phyloP scores from a whole-genome alignment of 2,329 filamentous ascomycete genomes.

The Lecanicillium sp. region DNA sequence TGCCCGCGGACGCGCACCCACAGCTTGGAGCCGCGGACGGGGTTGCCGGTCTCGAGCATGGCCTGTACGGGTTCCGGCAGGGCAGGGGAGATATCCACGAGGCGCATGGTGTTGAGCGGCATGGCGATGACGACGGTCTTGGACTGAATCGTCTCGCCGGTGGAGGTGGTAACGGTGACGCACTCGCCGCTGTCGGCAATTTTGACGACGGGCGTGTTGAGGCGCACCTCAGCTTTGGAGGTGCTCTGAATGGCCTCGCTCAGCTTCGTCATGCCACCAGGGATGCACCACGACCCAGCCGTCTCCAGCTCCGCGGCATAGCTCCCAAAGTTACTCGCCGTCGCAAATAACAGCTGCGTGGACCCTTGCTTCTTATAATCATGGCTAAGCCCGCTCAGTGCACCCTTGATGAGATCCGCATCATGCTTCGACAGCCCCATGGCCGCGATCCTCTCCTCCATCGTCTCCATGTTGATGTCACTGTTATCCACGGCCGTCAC shows the following conservation, averaged over 20 bases:
- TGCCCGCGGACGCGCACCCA: background rate
- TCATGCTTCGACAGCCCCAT: background rate
- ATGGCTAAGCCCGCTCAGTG: background rate
- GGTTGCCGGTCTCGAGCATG: background rate
- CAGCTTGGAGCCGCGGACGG: background rate
- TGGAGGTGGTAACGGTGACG: constrained; percentile 3
- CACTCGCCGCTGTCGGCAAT: constrained; percentile 1
- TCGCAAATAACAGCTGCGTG: background rate
- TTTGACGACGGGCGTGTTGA: no score
- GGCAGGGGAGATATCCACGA: background rate
- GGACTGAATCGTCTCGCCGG: no score
- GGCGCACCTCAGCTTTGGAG: background rate
- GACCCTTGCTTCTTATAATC: background rate
- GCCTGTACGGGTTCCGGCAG: background rate
- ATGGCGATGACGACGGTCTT: background rate
- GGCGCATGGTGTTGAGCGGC: background rate
- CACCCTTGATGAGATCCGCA: background rate
- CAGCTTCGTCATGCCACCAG: background rate
- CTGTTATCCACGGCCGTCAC: background rate
- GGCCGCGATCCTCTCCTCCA: background rate
- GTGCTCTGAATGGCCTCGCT: background rate
- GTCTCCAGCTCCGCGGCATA: background rate
- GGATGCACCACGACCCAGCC: background rate
- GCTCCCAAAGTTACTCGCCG: background rate
- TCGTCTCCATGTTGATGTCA: background rate